These are phyloP conservation scores for Penicillium sp. DNA, from an alignment of 2,329 filamentous ascomycete genomes.

Conservation along the genomic window DNA sequence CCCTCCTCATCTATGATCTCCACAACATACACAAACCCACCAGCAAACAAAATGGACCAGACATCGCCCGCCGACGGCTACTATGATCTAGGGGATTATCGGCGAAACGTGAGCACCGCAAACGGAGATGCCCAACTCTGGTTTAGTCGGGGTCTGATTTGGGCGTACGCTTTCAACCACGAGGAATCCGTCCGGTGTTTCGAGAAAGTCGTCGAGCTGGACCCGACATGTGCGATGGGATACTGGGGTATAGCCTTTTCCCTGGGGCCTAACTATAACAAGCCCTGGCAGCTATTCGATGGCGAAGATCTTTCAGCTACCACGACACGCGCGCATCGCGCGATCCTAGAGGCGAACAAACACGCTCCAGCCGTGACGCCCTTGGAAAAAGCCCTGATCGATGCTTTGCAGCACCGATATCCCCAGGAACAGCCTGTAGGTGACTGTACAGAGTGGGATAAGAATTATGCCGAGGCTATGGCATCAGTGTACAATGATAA, in stretches of 20 bases:
- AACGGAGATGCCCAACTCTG: constrained; percentile 34
- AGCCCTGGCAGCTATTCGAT: constrained; percentile 70
- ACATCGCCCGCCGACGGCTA: constrained; percentile 21
- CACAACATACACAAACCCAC: constrained; percentile 2
- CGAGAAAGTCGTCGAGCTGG: constrained; percentile 29
- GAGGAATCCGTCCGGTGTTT: constrained; percentile 37
- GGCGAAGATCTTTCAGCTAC: constrained; percentile 50
- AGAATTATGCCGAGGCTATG: constrained; percentile 61
- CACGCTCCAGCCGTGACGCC: constrained; percentile 40
- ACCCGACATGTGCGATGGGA: constrained; percentile 36
- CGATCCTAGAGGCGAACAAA: constrained; percentile 45
- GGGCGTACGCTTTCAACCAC: constrained; percentile 42
- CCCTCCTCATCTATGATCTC: constrained; percentile 4
- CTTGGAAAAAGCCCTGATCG: constrained; percentile 60
- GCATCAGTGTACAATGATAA: constrained; percentile 51
- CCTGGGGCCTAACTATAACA: constrained; percentile 73
- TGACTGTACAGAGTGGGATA: constrained; percentile 55
- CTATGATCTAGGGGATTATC: constrained; percentile 35
- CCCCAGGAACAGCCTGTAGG: constrained; percentile 50
- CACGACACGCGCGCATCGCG: constrained; percentile 42
- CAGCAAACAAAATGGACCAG: constrained; percentile 7
- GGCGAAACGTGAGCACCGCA: constrained; percentile 34
- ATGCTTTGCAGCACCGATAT: constrained; percentile 60
- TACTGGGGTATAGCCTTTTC: constrained; percentile 54
- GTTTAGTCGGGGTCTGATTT: constrained; percentile 40